phyloP scores from a whole-genome alignment of 1,284 basidiomycete species.

The Testicularia cyperi region DNA sequence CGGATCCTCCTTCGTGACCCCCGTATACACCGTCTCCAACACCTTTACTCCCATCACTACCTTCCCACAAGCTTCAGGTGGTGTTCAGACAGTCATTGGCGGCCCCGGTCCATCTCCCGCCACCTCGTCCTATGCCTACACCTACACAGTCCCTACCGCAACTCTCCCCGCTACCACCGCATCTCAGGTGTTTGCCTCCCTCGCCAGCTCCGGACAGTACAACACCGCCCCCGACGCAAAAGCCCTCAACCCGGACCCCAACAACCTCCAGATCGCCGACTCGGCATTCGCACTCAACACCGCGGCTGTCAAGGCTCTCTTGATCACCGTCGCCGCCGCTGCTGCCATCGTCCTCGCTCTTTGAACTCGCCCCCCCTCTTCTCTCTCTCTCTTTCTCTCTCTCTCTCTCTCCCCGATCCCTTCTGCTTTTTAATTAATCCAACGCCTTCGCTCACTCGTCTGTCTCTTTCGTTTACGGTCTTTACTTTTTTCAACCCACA shows the following conservation, averaged over 20 bases:
- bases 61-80: slow-evolving; percentile 16
- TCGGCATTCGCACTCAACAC: background rate
- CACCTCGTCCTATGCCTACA: slow-evolving; percentile 22
- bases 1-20: slow-evolving; percentile 36
- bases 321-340: slow-evolving; percentile 10
- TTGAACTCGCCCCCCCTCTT: background rate
- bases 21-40: slow-evolving; percentile 10
- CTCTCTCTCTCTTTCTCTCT: background rate
- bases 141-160: slow-evolving; percentile 31
- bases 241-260: slow-evolving; percentile 17
- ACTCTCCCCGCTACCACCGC: slow-evolving; percentile 23
- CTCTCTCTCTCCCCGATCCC: background rate
- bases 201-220: slow-evolving; percentile 6
- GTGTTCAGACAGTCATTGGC: slow-evolving; percentile 31
- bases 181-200: slow-evolving; percentile 11
- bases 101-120: slow-evolving; percentile 43
- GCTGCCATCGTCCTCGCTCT: slow-evolving; percentile 15
- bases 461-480: background rate
- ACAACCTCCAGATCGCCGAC: slow-evolving; percentile 23
- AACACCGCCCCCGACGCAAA: slow-evolving; percentile 16
- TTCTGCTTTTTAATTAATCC: too few species aligned
- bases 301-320: slow-evolving; percentile 16
- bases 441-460: too few species aligned
- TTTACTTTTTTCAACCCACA: too few species aligned
- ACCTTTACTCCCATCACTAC: slow-evolving; percentile 48